A percentile compares a stretch with the other conserved stretches of the same genome.
These are phyloP conservation scores for Collybia sordida DNA, from an alignment of 768 basidiomycete genomes.

Conservation along the genomic window DNA sequence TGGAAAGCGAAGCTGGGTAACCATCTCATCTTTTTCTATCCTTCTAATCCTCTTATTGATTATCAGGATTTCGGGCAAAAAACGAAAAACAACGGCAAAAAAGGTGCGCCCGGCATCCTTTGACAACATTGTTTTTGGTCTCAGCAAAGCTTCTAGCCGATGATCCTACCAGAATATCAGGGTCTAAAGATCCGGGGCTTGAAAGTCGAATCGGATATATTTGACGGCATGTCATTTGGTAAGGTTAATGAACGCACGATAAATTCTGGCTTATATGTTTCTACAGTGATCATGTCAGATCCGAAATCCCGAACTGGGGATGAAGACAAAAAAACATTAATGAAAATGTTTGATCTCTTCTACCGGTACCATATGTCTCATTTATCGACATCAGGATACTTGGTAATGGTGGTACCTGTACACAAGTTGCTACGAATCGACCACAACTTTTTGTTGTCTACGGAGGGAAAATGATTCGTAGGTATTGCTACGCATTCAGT, in stretches of 20 bases:
- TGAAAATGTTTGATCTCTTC: constrained; percentile 54
- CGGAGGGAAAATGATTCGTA: constrained; percentile 68
- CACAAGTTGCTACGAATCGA: constrained; percentile 59
- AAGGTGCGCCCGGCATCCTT: constrained; percentile 38
- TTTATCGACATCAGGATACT: constrained; percentile 52
- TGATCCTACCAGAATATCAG: constrained; percentile 63
- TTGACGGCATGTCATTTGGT: constrained; percentile 82
- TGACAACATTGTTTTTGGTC: constrained; percentile 1
- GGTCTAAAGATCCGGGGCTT: constrained; percentile 65
- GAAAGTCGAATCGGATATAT: constrained; percentile 60
- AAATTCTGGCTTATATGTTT: constrained; percentile 1
- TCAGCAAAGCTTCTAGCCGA: constrained; percentile 36
- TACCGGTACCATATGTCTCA: not conserved
- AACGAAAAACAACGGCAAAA: constrained; percentile 50
- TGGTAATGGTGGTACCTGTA: constrained; percentile 64
- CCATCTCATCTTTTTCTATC: constrained; percentile 1
- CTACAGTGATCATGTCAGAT: constrained; percentile 73
- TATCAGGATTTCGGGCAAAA: constrained; percentile 41
- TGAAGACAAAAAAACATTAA: constrained; percentile 67
- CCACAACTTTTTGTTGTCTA: constrained; percentile 61
- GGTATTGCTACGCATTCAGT: constrained; percentile 24
- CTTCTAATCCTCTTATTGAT: not conserved
- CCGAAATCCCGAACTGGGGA: constrained; percentile 68
- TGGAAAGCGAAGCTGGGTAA: constrained; percentile 60
- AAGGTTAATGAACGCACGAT: constrained; percentile 23